Base-by-base conservation (phyloP, 257 asterid genomes). In the Ilex asprella region DNA sequence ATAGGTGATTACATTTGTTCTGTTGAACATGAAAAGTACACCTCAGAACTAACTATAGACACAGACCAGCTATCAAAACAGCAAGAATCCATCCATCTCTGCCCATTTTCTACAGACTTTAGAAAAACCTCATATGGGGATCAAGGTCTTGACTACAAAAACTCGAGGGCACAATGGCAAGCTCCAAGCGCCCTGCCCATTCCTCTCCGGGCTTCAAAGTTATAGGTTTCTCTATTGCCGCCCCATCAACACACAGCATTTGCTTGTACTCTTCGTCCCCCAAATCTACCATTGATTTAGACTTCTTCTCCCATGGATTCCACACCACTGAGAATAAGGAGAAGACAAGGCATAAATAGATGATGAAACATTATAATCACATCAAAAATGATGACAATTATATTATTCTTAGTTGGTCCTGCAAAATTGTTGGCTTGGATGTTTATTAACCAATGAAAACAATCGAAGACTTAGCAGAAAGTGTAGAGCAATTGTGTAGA, bases 241-340 rank as follows among this genome's bases (percentile, higher is more conserved):
- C 27, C 27, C 27, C 27, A 21, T 21, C 27, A 21, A 21, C 27
- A 21, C 95, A 87, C 2, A 90, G 70, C 95, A 87, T 87, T 13
- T 80, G 83, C 71, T 75, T 87, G 78, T 87, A 90, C 62, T 87
- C 97, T 5, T 85, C 93, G 30, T 87, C 93, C 13, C 90, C 97
- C 6, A 90, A 76, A 70, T 90, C 95, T 3, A 55, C 35, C 46
- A 83, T 85, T 12, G 77, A 72, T 70, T 62, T 76, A 3, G 97
- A 72, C 65, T 76, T 90, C 81, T 79, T 84, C 55, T 85, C 96
- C 95, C 96, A 87, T 60, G 96, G 96, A 81, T 87, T 90, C 97
- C 97, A 90, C 29, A 90, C 97, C 71, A 83, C 97, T 85, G 68
- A 30, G 27, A 0, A 21, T 21, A 21, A 21, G 27, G 27, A 21